Conservation (phyloP, 2,329 filamentous ascomycete species). For the Neofusicoccum kwambonambiense region DNA sequence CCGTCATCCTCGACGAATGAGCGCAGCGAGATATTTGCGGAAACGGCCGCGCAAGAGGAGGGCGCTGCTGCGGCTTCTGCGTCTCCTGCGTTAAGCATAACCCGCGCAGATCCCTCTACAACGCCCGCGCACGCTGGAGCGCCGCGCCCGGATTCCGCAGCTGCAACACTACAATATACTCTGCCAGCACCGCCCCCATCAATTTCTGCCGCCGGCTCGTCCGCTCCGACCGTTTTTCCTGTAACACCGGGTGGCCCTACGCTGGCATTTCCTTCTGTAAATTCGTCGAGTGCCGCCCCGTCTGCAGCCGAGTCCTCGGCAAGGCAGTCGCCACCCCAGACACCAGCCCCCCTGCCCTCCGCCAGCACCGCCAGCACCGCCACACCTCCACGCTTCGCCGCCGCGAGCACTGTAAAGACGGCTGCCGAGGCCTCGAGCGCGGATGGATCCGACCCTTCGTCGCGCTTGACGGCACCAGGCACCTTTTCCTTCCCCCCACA, state of each 20-base stretch:
- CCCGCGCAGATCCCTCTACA: conserved; percentile 10
- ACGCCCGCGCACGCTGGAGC: neutral
- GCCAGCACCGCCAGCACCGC: neutral
- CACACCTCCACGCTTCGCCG: neutral
- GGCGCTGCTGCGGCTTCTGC: conserved; percentile 4
- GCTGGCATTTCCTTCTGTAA: neutral
- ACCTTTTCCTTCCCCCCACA: neutral
- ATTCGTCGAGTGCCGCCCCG: neutral
- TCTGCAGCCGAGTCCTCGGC: neutral
- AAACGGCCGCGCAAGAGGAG: conserved; percentile 8
- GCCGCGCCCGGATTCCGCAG: neutral
- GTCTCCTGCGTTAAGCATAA: conserved; percentile 14
- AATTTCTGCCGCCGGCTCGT: neutral
- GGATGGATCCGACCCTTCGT: neutral
- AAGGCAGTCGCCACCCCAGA: neutral
- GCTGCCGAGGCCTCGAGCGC: neutral
- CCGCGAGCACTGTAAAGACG: neutral
- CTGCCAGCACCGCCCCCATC: neutral
- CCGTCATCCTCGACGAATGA: conserved; percentile 2
- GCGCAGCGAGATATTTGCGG: conserved; percentile 3
- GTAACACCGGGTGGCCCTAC: neutral
- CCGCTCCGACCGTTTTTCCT: neutral
- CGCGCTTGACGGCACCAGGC: neutral
- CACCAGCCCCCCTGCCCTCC: neutral
- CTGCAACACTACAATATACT: neutral